Conservation (phyloP, 2,329 filamentous ascomycete species). For the Curvularia hawaiiensis region DNA sequence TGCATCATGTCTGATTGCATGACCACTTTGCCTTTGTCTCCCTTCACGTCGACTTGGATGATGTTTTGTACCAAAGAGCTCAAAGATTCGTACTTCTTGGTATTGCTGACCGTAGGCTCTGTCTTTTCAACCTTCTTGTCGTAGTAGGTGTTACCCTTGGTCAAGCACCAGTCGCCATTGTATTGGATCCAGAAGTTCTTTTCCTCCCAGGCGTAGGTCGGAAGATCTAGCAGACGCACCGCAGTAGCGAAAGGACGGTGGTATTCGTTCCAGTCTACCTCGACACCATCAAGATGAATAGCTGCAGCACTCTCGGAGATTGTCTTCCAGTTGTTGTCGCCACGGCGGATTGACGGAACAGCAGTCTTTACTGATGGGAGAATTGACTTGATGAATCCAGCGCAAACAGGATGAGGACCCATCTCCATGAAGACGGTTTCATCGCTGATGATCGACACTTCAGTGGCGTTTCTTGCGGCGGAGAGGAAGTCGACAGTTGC, state of each 20-base stretch:
- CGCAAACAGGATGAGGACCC: slow-evolving; percentile 4
- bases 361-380: background rate
- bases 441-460: background rate
- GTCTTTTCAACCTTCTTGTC: background rate
- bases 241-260: slow-evolving; percentile 57
- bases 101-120: slow-evolving; percentile 1
- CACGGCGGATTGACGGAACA: background rate
- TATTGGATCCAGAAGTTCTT: slow-evolving; percentile 48
- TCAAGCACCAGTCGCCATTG: slow-evolving; percentile 37
- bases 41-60: background rate
- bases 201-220: slow-evolving; percentile 47
- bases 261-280: slow-evolving; percentile 67
- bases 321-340: slow-evolving; percentile 5
- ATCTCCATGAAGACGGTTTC: slow-evolving; percentile 4
- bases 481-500: slow-evolving; percentile 1
- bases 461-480: background rate
- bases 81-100: slow-evolving; percentile 5
- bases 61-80: background rate
- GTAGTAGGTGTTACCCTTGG: slow-evolving; percentile 22
- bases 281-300: slow-evolving; percentile 51
- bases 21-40: slow-evolving; percentile 8
- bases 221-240: slow-evolving; percentile 59
- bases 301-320: background rate
- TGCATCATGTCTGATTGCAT: slow-evolving; percentile 19
- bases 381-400: slow-evolving; percentile 2